Base-by-base conservation (phyloP, 345 rosid genomes). In the Salix koriyanagi region DNA sequence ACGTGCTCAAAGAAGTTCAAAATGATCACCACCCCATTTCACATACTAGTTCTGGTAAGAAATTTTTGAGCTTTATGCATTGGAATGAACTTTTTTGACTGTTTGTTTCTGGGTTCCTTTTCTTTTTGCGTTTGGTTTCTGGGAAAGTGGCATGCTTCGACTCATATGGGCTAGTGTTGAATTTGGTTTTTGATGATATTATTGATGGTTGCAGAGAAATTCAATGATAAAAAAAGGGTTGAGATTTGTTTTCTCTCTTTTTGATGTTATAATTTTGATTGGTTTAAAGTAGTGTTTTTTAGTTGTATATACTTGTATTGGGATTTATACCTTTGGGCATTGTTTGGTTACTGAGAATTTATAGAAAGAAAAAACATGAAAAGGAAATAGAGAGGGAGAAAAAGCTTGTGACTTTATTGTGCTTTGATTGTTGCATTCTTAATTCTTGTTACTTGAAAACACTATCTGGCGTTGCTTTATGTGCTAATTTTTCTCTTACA, bases 1-100 rank as follows among this genome's bases (percentile, higher is more conserved):
- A 71, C 16, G 89, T 89, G 61, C 80, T 89, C 28, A 13, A 70
- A 60, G 74, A 52, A 65, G 81, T 79, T 9, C 71, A 84, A 7
- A 19, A 71, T 68, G 71, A 52, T 18, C 60, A 52, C 60, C 11
- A 19, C 42, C 4, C 76, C 52, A 13, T 69, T 56, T 73, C 7
- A 41, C 32, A 21, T 44, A n/a, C 69, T 23, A 25, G 37, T 4
- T 23, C 48, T 21, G 42, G 79, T 76, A 69, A 69, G 32, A 46
- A 26, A 67, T 50, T 19, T 2, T 52, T 52, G 11, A 19, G 19
- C 25, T 52, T 19, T 52, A 7, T 52, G 60, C 21, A 21, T 41
- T 2, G 19, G 60, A 52, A 52, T 52, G 11, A 52, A 2, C 23
- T 19, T 0, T 1, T 52, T 52, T 7, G 60, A 52, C 19, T 19